These are phyloP conservation scores for Hypericum androsaemum DNA, from an alignment of 345 rosid genomes.

Conservation along the genomic window DNA sequence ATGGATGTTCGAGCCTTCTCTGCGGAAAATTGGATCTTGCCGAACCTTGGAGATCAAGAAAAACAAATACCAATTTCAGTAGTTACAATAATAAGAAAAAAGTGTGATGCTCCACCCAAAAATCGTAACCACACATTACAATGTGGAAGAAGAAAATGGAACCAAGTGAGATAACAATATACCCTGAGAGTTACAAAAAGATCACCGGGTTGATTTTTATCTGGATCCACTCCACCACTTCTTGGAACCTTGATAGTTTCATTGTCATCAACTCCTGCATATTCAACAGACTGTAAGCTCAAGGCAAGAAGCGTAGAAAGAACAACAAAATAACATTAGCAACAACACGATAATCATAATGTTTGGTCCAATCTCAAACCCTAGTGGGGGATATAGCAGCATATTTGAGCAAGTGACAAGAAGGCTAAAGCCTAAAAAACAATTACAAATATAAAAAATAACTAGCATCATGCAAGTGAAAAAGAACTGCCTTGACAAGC, in stretches of 20 bases:
- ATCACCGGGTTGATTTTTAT: slow-evolving; percentile 91
- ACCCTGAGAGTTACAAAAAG: slow-evolving; percentile 78
- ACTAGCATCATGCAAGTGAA: no score
- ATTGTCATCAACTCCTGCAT: slow-evolving; percentile 69
- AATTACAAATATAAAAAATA: no score
- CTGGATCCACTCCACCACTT: slow-evolving; percentile 95
- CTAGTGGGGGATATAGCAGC: no score
- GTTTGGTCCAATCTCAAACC: no score
- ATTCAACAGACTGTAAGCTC: slow-evolving; percentile 2
- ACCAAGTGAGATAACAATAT: not conserved
- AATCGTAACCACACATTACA: not conserved
- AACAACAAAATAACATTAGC: not conserved
- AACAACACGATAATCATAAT: no score
- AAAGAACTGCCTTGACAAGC: no score
- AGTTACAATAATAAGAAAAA: not conserved
- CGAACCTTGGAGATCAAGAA: slow-evolving; percentile 41
- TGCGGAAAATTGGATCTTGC: slow-evolving; percentile 91
- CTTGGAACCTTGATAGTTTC: slow-evolving; percentile 67
- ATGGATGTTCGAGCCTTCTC: slow-evolving; percentile 86
- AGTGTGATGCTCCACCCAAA: not conserved
- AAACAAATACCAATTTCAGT: not conserved
- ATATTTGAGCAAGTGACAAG: no score
- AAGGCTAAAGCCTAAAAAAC: no score
- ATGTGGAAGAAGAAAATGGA: not conserved
- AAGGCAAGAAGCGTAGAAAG: not conserved